Conservation (phyloP, 129 eudicot genomes). For the Ambrosia artemisiifolia region DNA sequence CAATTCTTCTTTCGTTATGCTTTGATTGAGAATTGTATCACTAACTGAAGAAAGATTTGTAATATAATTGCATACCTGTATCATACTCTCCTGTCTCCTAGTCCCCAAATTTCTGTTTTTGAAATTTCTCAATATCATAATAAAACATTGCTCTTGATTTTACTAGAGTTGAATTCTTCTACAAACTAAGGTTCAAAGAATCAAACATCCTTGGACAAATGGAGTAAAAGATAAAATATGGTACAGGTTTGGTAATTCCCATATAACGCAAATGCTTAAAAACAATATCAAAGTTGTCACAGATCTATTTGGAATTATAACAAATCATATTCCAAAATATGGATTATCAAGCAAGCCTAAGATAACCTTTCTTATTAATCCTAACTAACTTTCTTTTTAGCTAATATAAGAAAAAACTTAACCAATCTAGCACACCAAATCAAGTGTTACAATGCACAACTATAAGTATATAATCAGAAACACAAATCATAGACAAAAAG, state of each 20-base stretch:
- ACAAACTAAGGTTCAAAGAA: neutral
- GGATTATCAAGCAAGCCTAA: slow-evolving; percentile 3
- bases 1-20: neutral
- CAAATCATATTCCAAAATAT: neutral
- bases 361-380: slow-evolving; percentile 1
- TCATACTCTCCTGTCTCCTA: neutral
- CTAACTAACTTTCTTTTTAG: neutral
- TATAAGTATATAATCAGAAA: neutral
- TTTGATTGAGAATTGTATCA: neutral
- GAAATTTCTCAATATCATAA: neutral
- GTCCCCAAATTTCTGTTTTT: neutral
- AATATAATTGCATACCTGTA: neutral
- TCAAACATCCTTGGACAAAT: neutral
- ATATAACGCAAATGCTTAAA: neutral
- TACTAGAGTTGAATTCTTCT: neutral
- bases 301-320: neutral
- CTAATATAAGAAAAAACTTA: neutral
- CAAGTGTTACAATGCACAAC: slow-evolving; percentile 10
- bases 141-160: slow-evolving; percentile 3
- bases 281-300: neutral
- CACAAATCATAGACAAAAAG: slow-evolving; percentile 15
- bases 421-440: neutral
- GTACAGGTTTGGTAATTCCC: neutral
- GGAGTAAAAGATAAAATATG: neutral
- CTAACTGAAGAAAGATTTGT: neutral